phyloP scores from a whole-genome alignment of 1,284 basidiomycete species.

The Microbotryum silenes-acaulis region DNA sequence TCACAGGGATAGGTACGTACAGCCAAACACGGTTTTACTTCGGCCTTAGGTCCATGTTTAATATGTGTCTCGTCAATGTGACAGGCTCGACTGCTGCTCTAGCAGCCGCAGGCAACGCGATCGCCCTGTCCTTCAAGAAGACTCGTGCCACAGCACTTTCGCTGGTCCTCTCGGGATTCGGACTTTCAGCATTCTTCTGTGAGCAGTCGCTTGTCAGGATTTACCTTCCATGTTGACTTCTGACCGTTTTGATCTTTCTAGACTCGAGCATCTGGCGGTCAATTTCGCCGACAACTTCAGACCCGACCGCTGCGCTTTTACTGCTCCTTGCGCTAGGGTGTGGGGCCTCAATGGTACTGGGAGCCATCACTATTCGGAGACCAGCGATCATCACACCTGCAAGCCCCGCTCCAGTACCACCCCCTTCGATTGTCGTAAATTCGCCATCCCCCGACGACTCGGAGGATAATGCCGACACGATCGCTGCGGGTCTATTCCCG shows the following conservation, averaged over 20 bases:
- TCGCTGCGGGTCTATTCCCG: background rate
- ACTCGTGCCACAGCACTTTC: conserved; percentile 39
- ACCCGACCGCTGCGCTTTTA: conserved; percentile 39
- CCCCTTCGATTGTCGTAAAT: background rate
- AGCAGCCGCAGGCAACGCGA: conserved; percentile 18
- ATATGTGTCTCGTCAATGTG: background rate
- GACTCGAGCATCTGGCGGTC: conserved; percentile 34
- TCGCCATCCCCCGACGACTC: background rate
- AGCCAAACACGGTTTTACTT: too few species aligned
- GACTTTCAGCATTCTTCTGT: conserved; percentile 41
- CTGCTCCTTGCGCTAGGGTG: conserved; percentile 38
- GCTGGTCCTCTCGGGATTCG: conserved; percentile 40
- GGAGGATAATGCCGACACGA: background rate
- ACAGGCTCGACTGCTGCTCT: conserved; percentile 22
- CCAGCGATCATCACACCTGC: conserved; percentile 23
- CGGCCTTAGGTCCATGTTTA: too few species aligned
- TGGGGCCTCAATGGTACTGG: conserved; percentile 37
- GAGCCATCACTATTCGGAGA: conserved; percentile 16
- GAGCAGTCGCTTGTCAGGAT: background rate
- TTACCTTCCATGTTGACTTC: background rate
- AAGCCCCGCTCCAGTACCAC: conserved; percentile 1
- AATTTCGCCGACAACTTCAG: conserved; percentile 11
- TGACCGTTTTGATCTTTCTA: background rate
- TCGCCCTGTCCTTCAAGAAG: conserved; percentile 26
- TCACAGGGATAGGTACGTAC: conserved; percentile 17